Conservation (phyloP, 2,329 filamentous ascomycete genomes). For the Alternaria postmessia region DNA sequence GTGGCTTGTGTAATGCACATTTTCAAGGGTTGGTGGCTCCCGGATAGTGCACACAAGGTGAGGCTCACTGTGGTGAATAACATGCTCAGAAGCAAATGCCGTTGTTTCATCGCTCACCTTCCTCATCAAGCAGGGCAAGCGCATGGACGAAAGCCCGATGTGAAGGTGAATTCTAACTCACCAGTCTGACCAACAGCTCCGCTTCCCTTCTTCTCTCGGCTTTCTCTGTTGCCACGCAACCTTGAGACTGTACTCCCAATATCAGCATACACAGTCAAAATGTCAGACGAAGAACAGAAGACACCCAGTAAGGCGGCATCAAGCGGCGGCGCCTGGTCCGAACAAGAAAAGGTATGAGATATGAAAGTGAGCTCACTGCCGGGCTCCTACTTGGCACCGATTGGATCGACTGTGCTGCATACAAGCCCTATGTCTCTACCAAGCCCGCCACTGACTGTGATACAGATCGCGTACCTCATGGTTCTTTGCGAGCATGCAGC, state of each 20-base stretch:
- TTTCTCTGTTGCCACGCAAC: neutral
- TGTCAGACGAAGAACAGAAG: constrained; percentile 15
- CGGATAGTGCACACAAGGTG: neutral
- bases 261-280: constrained; percentile 4
- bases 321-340: constrained; percentile 29
- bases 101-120: neutral
- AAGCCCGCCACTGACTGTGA: constrained; percentile 3
- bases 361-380: no score
- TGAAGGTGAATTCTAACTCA: constrained; percentile 2
- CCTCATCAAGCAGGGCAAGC: neutral
- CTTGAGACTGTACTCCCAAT: neutral
- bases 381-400: no score
- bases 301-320: constrained; percentile 17
- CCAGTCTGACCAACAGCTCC: neutral
- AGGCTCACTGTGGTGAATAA: neutral
- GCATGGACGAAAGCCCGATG: neutral
- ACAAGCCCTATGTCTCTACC: no score
- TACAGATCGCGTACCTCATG: constrained; percentile 32
- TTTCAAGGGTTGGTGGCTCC: neutral
- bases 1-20: no score
- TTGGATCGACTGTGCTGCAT: no score
- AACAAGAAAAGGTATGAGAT: constrained; percentile 28
- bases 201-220: neutral
- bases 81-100: neutral
- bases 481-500: constrained; percentile 22